Percentiles rank a stretch among this genome's conserved stretches.
Evolutionary conservation across 2,329 filamentous ascomycete genomes (phyloP).

Genomic region (Aspergillus sp.): DNA sequence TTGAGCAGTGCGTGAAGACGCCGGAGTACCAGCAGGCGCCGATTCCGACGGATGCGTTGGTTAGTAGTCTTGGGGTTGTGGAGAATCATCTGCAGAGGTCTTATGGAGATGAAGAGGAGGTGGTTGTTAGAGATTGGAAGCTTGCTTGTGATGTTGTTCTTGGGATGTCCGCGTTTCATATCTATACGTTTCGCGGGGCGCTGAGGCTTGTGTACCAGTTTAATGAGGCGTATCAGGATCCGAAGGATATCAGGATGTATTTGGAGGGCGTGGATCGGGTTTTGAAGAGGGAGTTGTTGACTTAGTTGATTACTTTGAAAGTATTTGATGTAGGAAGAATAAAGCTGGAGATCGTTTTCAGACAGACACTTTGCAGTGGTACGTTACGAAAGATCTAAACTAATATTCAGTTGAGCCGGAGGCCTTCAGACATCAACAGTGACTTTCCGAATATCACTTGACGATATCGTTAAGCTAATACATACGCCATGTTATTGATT

Average conservation of each 20-base stretch:
- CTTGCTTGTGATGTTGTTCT: not conserved
- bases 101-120: not conserved
- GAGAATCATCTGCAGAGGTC: not conserved
- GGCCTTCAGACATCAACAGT: too few species aligned
- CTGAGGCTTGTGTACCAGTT: not conserved
- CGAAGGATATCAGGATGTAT: not conserved
- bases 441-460: too few species aligned
- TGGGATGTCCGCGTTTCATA: not conserved
- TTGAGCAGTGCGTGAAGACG: not conserved
- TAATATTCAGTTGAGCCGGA: too few species aligned
- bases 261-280: conserved; percentile 1
- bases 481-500: too few species aligned
- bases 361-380: too few species aligned
- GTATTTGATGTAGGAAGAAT: too few species aligned
- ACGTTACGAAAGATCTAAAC: too few species aligned
- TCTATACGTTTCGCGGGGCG: conserved; percentile 1
- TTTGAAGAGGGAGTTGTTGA: not conserved
- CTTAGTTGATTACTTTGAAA: too few species aligned
- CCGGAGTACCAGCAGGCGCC: not conserved
- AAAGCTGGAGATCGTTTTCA: too few species aligned
- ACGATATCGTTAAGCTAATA: too few species aligned
- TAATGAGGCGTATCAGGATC: conserved; percentile 2
- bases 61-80: conserved; percentile 3
- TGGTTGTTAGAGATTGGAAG: not conserved
- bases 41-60: not conserved